Base-by-base conservation (phyloP, 108 stramenopile genomes). In the Poteriospumella lacustris region DNA sequence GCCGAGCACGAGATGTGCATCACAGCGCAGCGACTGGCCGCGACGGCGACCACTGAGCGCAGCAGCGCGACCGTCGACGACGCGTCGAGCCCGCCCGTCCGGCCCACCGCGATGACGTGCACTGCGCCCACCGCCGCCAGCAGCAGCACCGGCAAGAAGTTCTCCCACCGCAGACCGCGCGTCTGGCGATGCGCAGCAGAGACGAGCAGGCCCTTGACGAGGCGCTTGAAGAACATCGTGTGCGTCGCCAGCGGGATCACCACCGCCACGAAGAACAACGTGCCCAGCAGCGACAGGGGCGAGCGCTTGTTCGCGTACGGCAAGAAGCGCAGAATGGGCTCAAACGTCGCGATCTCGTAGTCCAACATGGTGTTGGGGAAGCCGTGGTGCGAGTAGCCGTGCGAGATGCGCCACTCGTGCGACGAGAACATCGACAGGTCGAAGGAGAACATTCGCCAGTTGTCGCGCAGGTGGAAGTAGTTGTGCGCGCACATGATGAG, bases 361-460 rank as follows among this genome's bases (percentile, higher is more conserved):
- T 77, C 76, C 26, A 1, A 26, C 59, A 39, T 26, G 39, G 58
- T 1, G 0, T 58, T 58, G 0, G 76, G 76, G 58, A 52, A 77
- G 34, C 39, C 26, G 0, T 77, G 76, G 28, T 77, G 76, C 9
- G 76, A 77, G 64, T 58, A 26, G 26, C 58, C 42, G 5, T 77
- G 76, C 33, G 76, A 67, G 24, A 77, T 40, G 5, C 0, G 28
- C 76, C 76, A 77, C 34, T 77, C 76, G n/a, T 64, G 2, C 28
- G 56, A 58, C 0, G 40, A 42, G 19, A 42, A 42, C 24, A 59
- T 1, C 5, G 40, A 67, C 24, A 77, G 3, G 60, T 77, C 76
- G 26, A 77, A 26, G 1, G 39, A 58, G 24, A 15, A 77, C 3
- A 36, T 15, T 58, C 76, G 28, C 76, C 76, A 77, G 76, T 15